These are phyloP conservation scores for Inga laurina DNA, from an alignment of 306 rosid genomes.

Conservation along the genomic window DNA sequence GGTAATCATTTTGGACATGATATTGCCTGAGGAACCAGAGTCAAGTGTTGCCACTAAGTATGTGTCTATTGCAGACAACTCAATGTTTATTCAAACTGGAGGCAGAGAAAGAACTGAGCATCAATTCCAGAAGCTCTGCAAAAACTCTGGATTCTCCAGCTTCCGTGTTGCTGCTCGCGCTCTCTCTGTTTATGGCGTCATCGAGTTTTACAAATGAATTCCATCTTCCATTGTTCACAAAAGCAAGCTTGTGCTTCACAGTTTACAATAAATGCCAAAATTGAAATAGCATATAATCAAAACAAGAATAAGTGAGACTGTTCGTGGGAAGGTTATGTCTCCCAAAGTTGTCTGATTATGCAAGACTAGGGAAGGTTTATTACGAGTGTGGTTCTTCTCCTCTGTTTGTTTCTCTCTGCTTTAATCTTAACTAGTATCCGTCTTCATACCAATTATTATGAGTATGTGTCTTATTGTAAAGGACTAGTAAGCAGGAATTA, in stretches of 20 bases:
- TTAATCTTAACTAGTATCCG: neutral
- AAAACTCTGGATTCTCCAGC: slow-evolving; percentile 25
- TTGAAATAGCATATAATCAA: neutral
- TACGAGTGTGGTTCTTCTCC: neutral
- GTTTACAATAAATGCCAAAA: neutral
- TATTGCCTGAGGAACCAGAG: slow-evolving; percentile 30
- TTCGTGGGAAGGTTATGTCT: neutral
- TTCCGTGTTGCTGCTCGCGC: neutral
- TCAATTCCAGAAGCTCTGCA: slow-evolving; percentile 17
- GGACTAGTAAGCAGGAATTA: neutral
- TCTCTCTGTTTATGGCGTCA: neutral
- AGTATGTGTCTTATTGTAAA: too few relatives aligned
- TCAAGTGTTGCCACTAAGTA: neutral
- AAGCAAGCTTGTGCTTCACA: neutral
- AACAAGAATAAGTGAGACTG: neutral
- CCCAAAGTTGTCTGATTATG: neutral
- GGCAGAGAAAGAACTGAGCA: slow-evolving; percentile 29
- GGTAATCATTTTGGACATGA: slow-evolving; percentile 26
- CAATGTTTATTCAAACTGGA: neutral
- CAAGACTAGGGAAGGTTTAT: neutral
- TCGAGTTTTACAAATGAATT: slow-evolving; percentile 3
- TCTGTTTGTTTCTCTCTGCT: neutral
- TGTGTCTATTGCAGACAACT: neutral
- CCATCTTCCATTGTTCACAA: neutral
- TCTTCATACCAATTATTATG: neutral